Percentiles rank a stretch among this genome's conserved stretches.
phyloP scores from a whole-genome alignment of 1,284 basidiomycete species.

The Crepidotus sp. region DNA sequence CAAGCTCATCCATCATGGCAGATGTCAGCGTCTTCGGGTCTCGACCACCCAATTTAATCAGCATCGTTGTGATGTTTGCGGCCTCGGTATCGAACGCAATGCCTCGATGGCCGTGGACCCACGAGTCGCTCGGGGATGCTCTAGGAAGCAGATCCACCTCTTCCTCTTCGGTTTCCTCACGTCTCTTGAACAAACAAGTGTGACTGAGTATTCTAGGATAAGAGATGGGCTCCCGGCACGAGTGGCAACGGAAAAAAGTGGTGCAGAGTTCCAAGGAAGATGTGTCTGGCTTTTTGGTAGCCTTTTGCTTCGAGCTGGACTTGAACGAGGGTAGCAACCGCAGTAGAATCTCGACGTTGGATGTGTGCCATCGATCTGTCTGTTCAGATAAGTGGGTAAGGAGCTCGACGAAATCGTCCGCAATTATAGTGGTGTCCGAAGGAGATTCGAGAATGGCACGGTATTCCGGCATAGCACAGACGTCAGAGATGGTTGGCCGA shows the following conservation, averaged over 20 bases:
- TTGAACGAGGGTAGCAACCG: neutral
- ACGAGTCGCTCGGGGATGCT: conserved; percentile 1
- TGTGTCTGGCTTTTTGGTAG: neutral
- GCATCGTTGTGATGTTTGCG: conserved; percentile 15
- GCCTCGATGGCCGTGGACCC: conserved; percentile 18
- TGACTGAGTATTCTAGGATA: conserved; percentile 9
- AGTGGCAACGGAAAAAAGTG: conserved; percentile 8
- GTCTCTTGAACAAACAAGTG: neutral
- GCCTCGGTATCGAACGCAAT: conserved; percentile 23
- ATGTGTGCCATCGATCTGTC: conserved; percentile 1
- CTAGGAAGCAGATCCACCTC: neutral
- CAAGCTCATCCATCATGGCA: conserved; percentile 19
- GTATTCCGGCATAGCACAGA: conserved; percentile 7
- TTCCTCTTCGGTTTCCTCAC: neutral
- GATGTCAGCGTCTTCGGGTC: conserved; percentile 19
- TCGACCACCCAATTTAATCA: conserved; percentile 21
- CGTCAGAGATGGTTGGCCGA: neutral
- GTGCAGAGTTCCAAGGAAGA: conserved; percentile 3
- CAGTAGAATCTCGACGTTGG: conserved; percentile 1
- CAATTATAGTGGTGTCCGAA: neutral
- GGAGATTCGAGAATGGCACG: conserved; percentile 1
- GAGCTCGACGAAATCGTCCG: neutral
- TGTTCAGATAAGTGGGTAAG: conserved; percentile 1
- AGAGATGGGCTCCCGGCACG: conserved; percentile 7
- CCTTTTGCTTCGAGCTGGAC: neutral